Evolutionary conservation across 768 basidiomycete genomes (phyloP).

Genomic region (Phanerodontia chrysosporium): DNA sequence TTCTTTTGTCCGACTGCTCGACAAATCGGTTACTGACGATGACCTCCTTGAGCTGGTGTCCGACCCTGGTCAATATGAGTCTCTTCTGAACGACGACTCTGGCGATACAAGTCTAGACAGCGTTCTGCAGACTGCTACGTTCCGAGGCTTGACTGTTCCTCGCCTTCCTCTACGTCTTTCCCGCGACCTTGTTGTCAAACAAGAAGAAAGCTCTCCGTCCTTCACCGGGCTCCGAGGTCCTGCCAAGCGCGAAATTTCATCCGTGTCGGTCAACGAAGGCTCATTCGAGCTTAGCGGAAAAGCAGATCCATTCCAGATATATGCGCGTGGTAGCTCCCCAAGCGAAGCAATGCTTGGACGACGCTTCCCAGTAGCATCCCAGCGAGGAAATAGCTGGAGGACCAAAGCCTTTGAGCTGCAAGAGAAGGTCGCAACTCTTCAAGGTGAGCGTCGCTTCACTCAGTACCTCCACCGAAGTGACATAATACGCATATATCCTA

Average conservation of each 20-base stretch:
- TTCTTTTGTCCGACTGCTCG: constrained; percentile 16
- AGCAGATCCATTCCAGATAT: constrained; percentile 20
- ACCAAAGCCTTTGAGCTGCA: constrained; percentile 11
- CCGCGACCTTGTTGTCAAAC: not conserved
- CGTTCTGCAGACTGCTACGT: not conserved
- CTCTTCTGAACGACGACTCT: not conserved
- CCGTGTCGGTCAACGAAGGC: constrained; percentile 34
- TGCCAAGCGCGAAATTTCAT: constrained; percentile 41
- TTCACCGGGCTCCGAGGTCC: constrained; percentile 43
- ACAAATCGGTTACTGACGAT: constrained; percentile 16
- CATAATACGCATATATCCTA: constrained; percentile 1
- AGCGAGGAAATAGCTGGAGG: not conserved
- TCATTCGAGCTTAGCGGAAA: constrained; percentile 24
- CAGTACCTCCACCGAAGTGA: not conserved
- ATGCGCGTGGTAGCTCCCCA: constrained; percentile 1
- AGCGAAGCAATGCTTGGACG: not conserved
- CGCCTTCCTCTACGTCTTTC: not conserved
- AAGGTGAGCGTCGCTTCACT: constrained; percentile 23
- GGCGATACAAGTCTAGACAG: not conserved
- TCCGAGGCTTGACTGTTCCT: not conserved
- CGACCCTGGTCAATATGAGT: not conserved
- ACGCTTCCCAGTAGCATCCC: not conserved
- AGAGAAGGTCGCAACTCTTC: constrained; percentile 26
- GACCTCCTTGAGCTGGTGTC: constrained; percentile 15
- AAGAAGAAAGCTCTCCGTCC: constrained; percentile 5